Percentiles rank a stretch among this genome's conserved stretches.
Conservation (phyloP, 768 basidiomycete genomes). For the Naganishia vishniacii region DNA sequence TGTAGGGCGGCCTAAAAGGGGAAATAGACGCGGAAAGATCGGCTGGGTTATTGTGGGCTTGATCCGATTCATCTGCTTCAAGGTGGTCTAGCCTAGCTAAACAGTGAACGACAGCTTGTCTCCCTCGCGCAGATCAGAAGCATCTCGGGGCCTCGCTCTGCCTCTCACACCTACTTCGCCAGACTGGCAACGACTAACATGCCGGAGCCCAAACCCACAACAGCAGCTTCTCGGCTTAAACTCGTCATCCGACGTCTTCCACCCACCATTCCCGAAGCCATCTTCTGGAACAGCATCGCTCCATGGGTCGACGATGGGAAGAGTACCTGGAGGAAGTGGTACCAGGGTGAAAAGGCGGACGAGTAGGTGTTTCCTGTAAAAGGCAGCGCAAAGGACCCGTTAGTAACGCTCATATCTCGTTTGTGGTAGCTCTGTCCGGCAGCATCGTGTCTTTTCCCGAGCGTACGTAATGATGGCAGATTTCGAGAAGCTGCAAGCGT, state of each 20-base stretch:
- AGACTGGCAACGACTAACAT: no score
- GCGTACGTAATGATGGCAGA: conserved; percentile 87
- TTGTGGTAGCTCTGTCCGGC: conserved; percentile 55
- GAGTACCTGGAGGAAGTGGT: conserved; percentile 40
- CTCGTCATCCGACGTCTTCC: conserved; percentile 80
- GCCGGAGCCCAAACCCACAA: conserved; percentile 9
- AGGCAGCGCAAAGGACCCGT: conserved; percentile 51
- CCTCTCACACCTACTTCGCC: no score
- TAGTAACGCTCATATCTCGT: neutral
- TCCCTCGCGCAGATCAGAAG: no score
- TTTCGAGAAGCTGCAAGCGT: conserved; percentile 64
- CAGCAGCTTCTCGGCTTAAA: conserved; percentile 52
- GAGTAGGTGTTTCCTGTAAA: conserved; percentile 56
- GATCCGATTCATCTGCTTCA: no score
- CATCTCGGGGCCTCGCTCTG: no score
- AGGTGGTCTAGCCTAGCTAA: no score
- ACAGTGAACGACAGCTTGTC: no score
- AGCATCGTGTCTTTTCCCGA: conserved; percentile 77
- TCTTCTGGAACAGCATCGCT: conserved; percentile 90
- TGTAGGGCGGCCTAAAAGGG: no score
- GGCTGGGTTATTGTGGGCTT: no score
- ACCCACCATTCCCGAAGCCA: conserved; percentile 79
- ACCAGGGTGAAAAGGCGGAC: conserved; percentile 36
- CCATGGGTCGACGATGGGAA: conserved; percentile 55
- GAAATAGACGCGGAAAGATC: no score